phyloP scores from a whole-genome alignment of 345 rosid genomes.

The Gossypium australe region DNA sequence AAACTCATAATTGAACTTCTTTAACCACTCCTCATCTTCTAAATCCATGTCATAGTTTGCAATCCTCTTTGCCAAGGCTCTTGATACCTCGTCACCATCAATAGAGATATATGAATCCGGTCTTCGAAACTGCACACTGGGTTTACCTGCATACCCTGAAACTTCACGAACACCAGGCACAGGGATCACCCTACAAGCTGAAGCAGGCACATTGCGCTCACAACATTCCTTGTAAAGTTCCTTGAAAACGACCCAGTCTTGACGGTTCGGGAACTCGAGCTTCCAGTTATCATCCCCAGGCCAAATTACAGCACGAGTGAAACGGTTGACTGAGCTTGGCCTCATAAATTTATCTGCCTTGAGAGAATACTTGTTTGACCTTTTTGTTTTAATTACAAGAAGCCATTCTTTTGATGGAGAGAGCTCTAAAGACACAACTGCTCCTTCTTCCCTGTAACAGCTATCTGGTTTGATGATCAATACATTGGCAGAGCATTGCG shows the following conservation, averaged over 20 bases:
- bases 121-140: slow-evolving; percentile 34
- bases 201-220: slow-evolving; percentile 51
- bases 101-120: slow-evolving; percentile 56
- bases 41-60: slow-evolving; percentile 88
- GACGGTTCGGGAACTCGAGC: slow-evolving; percentile 67
- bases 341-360: slow-evolving; percentile 59
- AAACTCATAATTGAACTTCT: slow-evolving; percentile 40
- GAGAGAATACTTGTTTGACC: slow-evolving; percentile 34
- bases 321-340: slow-evolving; percentile 52
- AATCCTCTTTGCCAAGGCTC: slow-evolving; percentile 59
- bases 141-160: slow-evolving; percentile 36
- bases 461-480: slow-evolving; percentile 54
- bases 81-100: slow-evolving; percentile 62
- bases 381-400: slow-evolving; percentile 57
- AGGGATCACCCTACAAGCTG: slow-evolving; percentile 57
- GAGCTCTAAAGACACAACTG: slow-evolving; percentile 43
- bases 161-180: slow-evolving; percentile 77
- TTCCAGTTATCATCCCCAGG: slow-evolving; percentile 68
- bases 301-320: slow-evolving; percentile 70
- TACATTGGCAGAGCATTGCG: slow-evolving; percentile 57
- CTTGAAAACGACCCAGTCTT: slow-evolving; percentile 78
- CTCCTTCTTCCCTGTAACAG: slow-evolving; percentile 72
- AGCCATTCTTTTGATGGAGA: slow-evolving; percentile 63
- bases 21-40: slow-evolving; percentile 91
- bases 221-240: slow-evolving; percentile 78